A percentile compares a stretch with the other conserved stretches of the same genome.
These are phyloP conservation scores for Citrus medica DNA, from an alignment of 345 rosid genomes.

Conservation along the genomic window DNA sequence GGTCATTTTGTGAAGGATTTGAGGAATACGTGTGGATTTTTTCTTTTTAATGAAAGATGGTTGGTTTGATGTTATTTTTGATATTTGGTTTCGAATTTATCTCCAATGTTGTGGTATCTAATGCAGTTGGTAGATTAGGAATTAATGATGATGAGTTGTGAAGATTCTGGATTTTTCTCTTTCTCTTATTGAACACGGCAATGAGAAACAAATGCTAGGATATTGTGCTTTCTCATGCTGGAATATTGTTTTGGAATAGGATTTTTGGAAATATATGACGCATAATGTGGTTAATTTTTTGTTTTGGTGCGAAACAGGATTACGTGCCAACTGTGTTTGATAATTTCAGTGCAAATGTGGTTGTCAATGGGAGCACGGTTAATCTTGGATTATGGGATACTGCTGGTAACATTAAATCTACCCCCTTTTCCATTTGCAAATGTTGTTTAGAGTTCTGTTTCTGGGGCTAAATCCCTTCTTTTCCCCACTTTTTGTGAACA, in stretches of 20 bases:
- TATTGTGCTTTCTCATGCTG: neutral
- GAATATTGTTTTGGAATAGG: neutral
- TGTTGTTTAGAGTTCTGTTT: neutral
- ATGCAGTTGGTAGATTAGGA: neutral
- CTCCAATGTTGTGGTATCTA: neutral
- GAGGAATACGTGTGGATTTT: neutral
- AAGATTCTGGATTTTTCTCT: neutral
- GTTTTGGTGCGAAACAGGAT: slow-evolving; percentile 49
- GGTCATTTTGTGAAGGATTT: neutral
- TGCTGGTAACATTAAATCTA: slow-evolving; percentile 54
- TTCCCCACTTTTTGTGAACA: slow-evolving; percentile 16
- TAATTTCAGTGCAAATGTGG: slow-evolving; percentile 96
- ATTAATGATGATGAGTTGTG: neutral
- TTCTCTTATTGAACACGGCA: neutral
- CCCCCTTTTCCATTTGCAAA: neutral
- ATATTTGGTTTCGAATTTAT: neutral
- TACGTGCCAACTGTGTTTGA: slow-evolving; percentile 94
- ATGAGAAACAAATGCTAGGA: neutral
- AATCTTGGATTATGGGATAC: slow-evolving; percentile 98
- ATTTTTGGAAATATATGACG: neutral
- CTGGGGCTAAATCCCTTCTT: neutral
- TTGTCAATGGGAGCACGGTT: slow-evolving; percentile 81
- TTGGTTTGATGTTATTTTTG: neutral
- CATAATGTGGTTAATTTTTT: slow-evolving; percentile 1
- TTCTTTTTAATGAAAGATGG: neutral